These are phyloP conservation scores for Tylopilus intermedius DNA, from an alignment of 768 basidiomycete species.

Conservation along the genomic window DNA sequence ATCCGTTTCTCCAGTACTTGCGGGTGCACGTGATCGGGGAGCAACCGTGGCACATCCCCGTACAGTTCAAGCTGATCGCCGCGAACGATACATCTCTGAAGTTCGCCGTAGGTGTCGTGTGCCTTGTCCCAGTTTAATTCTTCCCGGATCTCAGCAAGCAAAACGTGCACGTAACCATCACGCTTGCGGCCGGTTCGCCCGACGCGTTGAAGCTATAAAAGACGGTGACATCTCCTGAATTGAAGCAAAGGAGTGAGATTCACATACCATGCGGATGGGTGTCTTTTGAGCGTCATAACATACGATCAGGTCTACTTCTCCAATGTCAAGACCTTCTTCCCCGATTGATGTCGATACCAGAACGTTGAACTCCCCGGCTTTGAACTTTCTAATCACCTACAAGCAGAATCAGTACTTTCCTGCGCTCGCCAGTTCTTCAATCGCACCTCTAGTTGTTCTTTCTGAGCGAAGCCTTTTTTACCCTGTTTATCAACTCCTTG, in stretches of 20 bases:
- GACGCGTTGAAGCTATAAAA: conserved; percentile 80
- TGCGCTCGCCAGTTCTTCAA: background rate
- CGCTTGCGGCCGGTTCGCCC: conserved; percentile 94
- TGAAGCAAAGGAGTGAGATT: background rate
- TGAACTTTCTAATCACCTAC: conserved; percentile 85
- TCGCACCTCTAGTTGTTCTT: conserved; percentile 81
- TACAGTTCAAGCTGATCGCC: conserved; percentile 89
- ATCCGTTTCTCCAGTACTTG: conserved; percentile 75
- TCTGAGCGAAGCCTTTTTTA: conserved; percentile 84
- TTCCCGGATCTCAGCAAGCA: conserved; percentile 83
- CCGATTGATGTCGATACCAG: conserved; percentile 95
- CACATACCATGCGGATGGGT: conserved; percentile 86
- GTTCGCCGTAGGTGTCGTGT: conserved; percentile 76
- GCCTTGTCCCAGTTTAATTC: conserved; percentile 88
- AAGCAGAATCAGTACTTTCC: conserved; percentile 1
- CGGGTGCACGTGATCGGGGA: conserved; percentile 76
- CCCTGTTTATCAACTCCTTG: conserved; percentile 84
- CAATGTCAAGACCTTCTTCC: conserved; percentile 97
- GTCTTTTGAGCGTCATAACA: conserved; percentile 98
- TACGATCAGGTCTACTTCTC: conserved; percentile 91
- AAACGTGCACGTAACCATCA: conserved; percentile 82
- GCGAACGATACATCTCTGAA: conserved; percentile 81
- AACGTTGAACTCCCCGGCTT: conserved; percentile 81
- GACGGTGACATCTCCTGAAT: background rate
- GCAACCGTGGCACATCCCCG: conserved; percentile 81